Percentiles rank a stretch among this genome's conserved stretches.
phyloP scores from a whole-genome alignment of 257 asterid genomes.

The Scutellaria baicalensis region DNA sequence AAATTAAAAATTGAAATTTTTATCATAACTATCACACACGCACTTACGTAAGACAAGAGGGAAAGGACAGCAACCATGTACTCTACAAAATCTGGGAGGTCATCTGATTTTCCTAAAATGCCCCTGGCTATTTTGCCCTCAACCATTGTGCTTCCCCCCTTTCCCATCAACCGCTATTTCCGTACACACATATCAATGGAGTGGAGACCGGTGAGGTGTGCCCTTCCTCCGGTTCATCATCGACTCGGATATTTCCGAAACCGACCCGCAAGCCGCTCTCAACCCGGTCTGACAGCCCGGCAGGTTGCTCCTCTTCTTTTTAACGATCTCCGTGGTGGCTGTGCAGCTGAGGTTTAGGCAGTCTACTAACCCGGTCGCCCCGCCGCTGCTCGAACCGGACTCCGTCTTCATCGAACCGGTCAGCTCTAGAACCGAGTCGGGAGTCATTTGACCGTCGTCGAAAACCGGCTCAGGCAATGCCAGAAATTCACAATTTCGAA shows the following conservation, averaged over 20 bases:
- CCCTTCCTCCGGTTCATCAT: conserved; percentile 77
- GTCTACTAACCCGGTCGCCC: conserved; percentile 18
- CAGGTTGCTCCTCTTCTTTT: conserved; percentile 43
- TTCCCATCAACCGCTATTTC: conserved; percentile 1
- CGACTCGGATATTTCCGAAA: conserved; percentile 26
- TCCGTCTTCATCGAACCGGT: conserved; percentile 40
- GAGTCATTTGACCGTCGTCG: conserved; percentile 60
- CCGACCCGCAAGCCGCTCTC: conserved; percentile 37
- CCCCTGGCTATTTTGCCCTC: conserved; percentile 24
- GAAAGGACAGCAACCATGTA: neutral
- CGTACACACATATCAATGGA: conserved; percentile 32
- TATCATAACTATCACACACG: conserved; percentile 7
- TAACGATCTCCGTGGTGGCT: conserved; percentile 45
- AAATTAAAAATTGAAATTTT: neutral
- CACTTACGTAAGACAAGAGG: neutral
- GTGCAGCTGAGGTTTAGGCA: conserved; percentile 34
- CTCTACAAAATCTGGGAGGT: conserved; percentile 34
- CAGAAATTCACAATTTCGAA: conserved; percentile 32
- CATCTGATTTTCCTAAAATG: neutral
- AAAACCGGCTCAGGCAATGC: conserved; percentile 43
- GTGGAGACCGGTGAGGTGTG: conserved; percentile 72
- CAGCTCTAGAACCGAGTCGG: conserved; percentile 59
- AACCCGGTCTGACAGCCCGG: conserved; percentile 15
- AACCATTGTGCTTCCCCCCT: conserved; percentile 6
- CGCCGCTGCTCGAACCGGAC: conserved; percentile 49